Conservation (phyloP, 1,139 yeast species). For the Yamadazyma triangularis region DNA sequence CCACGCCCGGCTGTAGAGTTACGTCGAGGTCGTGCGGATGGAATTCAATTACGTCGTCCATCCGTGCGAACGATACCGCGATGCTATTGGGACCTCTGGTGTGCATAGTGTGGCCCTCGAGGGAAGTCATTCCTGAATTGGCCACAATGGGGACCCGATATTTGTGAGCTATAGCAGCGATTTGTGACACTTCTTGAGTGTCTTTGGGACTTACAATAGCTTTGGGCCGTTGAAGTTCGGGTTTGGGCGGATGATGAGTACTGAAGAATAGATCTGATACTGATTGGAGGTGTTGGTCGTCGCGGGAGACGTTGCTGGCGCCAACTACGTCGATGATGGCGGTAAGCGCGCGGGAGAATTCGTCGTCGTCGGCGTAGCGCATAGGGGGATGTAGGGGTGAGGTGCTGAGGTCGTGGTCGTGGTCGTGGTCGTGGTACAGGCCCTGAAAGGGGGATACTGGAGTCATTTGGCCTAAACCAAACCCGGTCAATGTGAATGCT, state of each 20-base stretch:
- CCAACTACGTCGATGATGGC: slow-evolving; percentile 27
- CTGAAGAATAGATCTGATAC: slow-evolving; percentile 63
- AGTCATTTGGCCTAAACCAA: no score
- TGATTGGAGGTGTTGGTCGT: slow-evolving; percentile 32
- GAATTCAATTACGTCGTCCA: slow-evolving; percentile 31
- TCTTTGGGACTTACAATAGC: slow-evolving; percentile 57
- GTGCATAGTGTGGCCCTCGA: slow-evolving; percentile 79
- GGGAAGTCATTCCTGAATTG: slow-evolving; percentile 73
- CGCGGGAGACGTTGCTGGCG: slow-evolving; percentile 28
- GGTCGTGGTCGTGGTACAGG: no score
- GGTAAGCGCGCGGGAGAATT: slow-evolving; percentile 13
- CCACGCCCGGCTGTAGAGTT: slow-evolving; percentile 46
- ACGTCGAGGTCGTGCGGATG: slow-evolving; percentile 43
- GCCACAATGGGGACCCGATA: slow-evolving; percentile 69
- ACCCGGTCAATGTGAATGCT: no score
- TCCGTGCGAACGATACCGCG: slow-evolving; percentile 31
- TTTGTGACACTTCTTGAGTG: slow-evolving; percentile 61
- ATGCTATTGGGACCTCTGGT: slow-evolving; percentile 50
- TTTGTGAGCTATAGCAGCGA: slow-evolving; percentile 57
- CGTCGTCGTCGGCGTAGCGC: slow-evolving; percentile 17
- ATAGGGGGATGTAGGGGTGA: no score
- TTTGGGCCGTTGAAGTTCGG: slow-evolving; percentile 47
- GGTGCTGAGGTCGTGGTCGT: no score
- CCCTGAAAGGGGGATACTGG: no score
- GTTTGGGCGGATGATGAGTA: slow-evolving; percentile 58